Percentiles rank a stretch among this genome's conserved stretches.
phyloP scores from a whole-genome alignment of 768 basidiomycete genomes.

The Lactifluus piperatus region DNA sequence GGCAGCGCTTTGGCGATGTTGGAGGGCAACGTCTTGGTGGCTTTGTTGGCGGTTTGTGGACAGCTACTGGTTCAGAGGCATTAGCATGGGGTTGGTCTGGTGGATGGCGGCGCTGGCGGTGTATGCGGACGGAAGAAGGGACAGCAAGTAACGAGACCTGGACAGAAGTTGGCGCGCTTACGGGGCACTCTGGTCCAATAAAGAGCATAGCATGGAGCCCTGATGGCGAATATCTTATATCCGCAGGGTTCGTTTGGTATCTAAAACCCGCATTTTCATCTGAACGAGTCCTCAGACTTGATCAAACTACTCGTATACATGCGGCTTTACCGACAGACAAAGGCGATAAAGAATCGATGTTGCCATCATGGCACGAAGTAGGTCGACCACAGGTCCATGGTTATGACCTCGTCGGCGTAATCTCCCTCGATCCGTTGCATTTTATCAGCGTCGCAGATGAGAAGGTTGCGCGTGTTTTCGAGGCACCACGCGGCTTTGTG shows the following conservation, averaged over 20 bases:
- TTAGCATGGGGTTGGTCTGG: conserved; percentile 93
- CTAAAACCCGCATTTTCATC: background rate
- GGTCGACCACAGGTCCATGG: conserved; percentile 94
- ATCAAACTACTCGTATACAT: conserved; percentile 90
- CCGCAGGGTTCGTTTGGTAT: conserved; percentile 53
- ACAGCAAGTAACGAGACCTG: conserved; percentile 39
- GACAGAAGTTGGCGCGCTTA: conserved; percentile 69
- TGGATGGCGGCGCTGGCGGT: conserved; percentile 84
- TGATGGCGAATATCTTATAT: conserved; percentile 75
- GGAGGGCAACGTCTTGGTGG: conserved; percentile 88
- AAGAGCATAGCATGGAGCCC: conserved; percentile 83
- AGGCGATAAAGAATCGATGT: conserved; percentile 9
- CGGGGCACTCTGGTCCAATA: conserved; percentile 79
- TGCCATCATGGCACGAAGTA: conserved; percentile 72
- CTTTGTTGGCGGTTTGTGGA: conserved; percentile 89
- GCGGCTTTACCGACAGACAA: conserved; percentile 37
- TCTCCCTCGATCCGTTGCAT: conserved; percentile 63
- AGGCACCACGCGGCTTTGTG: conserved; percentile 79
- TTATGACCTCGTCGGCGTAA: conserved; percentile 79
- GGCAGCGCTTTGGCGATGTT: conserved; percentile 88
- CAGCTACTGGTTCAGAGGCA: conserved; percentile 47
- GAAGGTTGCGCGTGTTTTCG: conserved; percentile 90
- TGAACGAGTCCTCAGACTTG: conserved; percentile 43
- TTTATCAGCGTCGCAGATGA: conserved; percentile 94
- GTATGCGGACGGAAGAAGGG: conserved; percentile 22